A percentile compares a stretch with the other conserved stretches of the same genome.
Evolutionary conservation across 179 eudicot species (phyloP).

Genomic region (Monotropa hypopitys): DNA sequence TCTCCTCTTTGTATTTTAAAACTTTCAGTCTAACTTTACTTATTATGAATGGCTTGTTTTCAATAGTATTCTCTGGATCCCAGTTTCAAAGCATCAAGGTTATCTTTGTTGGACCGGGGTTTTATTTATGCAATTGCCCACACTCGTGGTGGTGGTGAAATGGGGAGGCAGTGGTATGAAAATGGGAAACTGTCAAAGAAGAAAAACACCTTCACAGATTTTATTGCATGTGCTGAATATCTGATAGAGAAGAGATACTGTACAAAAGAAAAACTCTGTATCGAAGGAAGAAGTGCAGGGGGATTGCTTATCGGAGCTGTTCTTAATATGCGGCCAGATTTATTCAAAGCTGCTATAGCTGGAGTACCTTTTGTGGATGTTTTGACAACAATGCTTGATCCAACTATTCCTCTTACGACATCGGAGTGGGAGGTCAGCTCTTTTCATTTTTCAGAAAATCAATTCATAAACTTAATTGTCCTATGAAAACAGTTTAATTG

Average conservation of each 20-base stretch:
- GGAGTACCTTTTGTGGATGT: slow-evolving; percentile 91
- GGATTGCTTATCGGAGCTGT: slow-evolving; percentile 94
- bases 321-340: slow-evolving; percentile 87
- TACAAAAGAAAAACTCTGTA: slow-evolving; percentile 77
- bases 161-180: slow-evolving; percentile 97
- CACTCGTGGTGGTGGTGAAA: slow-evolving; percentile 93
- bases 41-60: slow-evolving; percentile 11
- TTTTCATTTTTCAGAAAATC: not conserved
- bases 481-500: not conserved
- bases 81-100: slow-evolving; percentile 47
- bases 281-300: slow-evolving; percentile 89
- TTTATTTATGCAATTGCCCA: slow-evolving; percentile 69
- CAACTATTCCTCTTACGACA: slow-evolving; percentile 89
- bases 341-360: slow-evolving; percentile 83
- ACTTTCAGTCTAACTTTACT: slow-evolving; percentile 2
- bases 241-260: slow-evolving; percentile 67
- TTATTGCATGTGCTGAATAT: slow-evolving; percentile 73
- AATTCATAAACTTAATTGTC: not conserved
- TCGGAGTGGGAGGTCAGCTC: slow-evolving; percentile 80
- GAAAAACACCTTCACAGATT: slow-evolving; percentile 79
- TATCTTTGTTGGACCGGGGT: slow-evolving; percentile 84
- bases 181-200: slow-evolving; percentile 67
- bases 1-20: slow-evolving; percentile 4
- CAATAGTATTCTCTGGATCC: slow-evolving; percentile 59
- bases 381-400: slow-evolving; percentile 94